Evolutionary conservation across 2,329 filamentous ascomycete species (phyloP), one percentile per base, ranked within the genome.

Genomic region (Microsporum audouinii): DNA sequence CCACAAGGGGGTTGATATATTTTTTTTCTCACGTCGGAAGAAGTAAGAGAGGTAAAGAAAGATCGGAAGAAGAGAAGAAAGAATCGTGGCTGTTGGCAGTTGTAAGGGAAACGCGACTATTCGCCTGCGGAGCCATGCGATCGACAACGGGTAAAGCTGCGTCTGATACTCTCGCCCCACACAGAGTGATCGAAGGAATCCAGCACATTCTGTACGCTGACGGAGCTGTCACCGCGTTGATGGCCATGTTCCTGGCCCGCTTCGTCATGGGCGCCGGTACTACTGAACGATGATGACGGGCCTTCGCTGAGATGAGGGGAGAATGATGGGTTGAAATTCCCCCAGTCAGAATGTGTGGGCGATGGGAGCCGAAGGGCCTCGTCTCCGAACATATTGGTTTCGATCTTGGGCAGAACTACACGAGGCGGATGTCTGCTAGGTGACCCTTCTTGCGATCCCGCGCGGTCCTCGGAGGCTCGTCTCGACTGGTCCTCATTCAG

Each of bases 121-220:
- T 55, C 51, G 3, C 51, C 51, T 2, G 51, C 31, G n/a, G 51
- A 55, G 51, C 51, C 31, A 34, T 55, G 51, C 8, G 76, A 73
- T 64, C 82, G 78, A 68, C 79, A 79, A 68, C 79, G 82, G 59
- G 91, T 96, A 67, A 94, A 90, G 76, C 90, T 95, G 64, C 90
- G 82, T 65, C 91, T 82, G 65, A 96, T 91, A 78, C 89, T 95
- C 75, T 95, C 89, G 58, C 92, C 89, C 92, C 92, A 97, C 14
- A 88, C 87, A 17, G 89, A 94, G 69, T 92, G 88, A 69, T 94
- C 89, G 60, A 97, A 81, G 70, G 94, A 88, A 66, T 91, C 85
- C 72, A 91, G 84, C 66, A 95, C 88, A 68, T 91, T 87, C 56
- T 86, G 83, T 57, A 87, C 85, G 69, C 84, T 89, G 61, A 91